Percentiles rank a stretch among this genome's conserved stretches.
Conservation (phyloP, 345 rosid species). For the Lepidium didymum region DNA sequence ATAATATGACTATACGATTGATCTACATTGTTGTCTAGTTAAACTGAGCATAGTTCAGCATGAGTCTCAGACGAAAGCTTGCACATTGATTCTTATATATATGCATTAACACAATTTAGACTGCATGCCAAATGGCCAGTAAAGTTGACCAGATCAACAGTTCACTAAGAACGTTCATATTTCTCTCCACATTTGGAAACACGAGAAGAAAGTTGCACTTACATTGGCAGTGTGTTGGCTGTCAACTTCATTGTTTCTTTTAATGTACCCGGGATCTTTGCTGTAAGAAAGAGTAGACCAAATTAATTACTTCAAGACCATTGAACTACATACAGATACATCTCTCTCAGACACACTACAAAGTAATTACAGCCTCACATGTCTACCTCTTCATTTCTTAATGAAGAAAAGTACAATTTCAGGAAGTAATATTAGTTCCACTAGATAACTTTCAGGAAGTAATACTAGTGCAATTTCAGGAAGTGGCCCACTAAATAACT, state of each 20-base stretch:
- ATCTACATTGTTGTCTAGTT: background rate
- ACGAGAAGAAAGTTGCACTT: background rate
- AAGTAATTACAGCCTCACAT: slow-evolving; percentile 1
- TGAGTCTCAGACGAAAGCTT: background rate
- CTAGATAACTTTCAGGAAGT: background rate
- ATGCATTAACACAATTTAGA: background rate
- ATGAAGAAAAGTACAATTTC: background rate
- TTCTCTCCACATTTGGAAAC: slow-evolving; percentile 6
- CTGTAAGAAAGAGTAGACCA: slow-evolving; percentile 40
- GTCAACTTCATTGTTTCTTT: slow-evolving; percentile 40
- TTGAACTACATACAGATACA: background rate
- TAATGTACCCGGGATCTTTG: slow-evolving; percentile 79
- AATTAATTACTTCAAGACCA: background rate
- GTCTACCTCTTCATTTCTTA: slow-evolving; percentile 6
- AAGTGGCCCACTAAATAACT: background rate
- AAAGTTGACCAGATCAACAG: background rate
- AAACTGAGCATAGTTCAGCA: background rate
- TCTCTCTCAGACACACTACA: background rate
- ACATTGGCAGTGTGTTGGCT: slow-evolving; percentile 12
- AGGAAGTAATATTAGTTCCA: background rate
- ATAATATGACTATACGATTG: background rate
- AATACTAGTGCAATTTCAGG: too few relatives aligned
- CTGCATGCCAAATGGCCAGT: background rate
- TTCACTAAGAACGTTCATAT: background rate
- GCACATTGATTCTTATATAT: background rate